Evolutionary conservation across 768 basidiomycete genomes (phyloP).

Genomic region (Lentinula sp.): DNA sequence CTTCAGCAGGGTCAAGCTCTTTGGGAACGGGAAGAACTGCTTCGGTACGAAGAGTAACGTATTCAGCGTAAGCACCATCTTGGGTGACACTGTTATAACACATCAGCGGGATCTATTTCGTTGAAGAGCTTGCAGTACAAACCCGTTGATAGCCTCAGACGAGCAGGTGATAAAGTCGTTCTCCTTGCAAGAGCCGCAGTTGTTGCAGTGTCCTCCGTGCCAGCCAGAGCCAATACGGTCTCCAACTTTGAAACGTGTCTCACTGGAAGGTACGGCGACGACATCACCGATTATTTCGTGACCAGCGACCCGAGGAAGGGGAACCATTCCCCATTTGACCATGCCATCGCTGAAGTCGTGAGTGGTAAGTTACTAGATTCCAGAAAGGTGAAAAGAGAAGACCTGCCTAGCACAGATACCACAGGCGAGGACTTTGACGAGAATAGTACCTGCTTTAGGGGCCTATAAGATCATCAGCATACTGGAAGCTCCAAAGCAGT

Average conservation of each 20-base stretch:
- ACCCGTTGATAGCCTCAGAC: neutral
- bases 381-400: neutral
- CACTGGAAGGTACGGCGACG: neutral
- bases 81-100: neutral
- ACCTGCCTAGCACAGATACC: neutral
- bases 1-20: neutral
- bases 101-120: neutral
- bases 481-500: too few relatives aligned
- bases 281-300: neutral
- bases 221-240: slow-evolving; percentile 1
- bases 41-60: neutral
- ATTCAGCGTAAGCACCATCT: neutral
- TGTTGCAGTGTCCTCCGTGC: neutral
- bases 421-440: slow-evolving; percentile 1
- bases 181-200: neutral
- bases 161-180: neutral
- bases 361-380: neutral
- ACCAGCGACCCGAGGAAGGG: neutral
- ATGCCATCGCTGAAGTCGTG: neutral
- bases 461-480: neutral
- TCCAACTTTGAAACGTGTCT: neutral
- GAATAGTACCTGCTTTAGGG: neutral
- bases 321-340: neutral
- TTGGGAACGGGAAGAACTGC: neutral
- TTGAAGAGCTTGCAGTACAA: neutral